Conservation (phyloP, 2,329 filamentous ascomycete genomes). For the Calonectria pseudoturangicola region DNA sequence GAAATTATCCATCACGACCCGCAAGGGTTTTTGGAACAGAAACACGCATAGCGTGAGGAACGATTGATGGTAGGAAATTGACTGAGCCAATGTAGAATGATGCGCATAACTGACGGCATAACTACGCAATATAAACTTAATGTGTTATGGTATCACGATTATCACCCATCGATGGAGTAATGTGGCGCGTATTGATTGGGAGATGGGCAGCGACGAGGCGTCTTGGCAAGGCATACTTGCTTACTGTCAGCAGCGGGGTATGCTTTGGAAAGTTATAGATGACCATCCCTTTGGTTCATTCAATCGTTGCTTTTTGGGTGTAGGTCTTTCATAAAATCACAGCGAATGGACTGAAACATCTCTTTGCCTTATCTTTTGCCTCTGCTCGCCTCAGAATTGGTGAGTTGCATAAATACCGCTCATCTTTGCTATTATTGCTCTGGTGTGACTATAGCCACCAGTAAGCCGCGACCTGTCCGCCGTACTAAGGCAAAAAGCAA, state of each 20-base stretch:
- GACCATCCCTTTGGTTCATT: background rate
- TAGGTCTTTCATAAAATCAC: background rate
- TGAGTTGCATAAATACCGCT: background rate
- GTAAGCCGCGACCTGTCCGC: background rate
- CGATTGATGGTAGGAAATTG: too few relatives aligned
- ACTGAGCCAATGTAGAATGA: background rate
- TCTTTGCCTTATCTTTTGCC: background rate
- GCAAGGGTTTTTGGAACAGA: slow-evolving; percentile 28
- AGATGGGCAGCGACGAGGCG: too few relatives aligned
- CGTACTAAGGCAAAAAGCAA: background rate
- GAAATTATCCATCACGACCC: background rate
- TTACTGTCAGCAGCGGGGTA: slow-evolving; percentile 17
- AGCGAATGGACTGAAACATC: background rate
- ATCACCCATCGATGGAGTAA: too few relatives aligned
- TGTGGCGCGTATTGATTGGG: background rate
- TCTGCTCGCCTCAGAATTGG: background rate
- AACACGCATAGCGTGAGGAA: slow-evolving; percentile 14
- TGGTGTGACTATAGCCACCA: background rate
- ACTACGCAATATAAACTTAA: background rate
- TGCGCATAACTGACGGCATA: background rate
- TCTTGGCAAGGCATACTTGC: background rate
- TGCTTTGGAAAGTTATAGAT: too few relatives aligned
- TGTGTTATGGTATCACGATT: too few relatives aligned
- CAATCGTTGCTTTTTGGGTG: background rate
- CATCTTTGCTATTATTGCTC: background rate